These are phyloP conservation scores for Lasiosphaeris hirsuta DNA, from an alignment of 495 filamentous ascomycete species.

Conservation along the genomic window DNA sequence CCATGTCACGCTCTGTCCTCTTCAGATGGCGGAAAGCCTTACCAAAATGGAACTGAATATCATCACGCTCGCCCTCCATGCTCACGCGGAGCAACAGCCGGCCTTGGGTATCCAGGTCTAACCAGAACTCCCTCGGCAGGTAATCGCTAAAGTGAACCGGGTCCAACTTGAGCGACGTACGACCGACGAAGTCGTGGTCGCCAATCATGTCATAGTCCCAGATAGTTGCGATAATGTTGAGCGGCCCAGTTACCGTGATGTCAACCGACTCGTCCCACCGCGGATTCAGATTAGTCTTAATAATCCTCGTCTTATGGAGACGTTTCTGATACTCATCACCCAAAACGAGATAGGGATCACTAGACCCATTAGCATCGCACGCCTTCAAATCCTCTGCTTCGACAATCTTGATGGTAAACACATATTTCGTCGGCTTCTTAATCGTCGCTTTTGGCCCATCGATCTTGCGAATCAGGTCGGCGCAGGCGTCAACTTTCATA, in stretches of 20 bases:
- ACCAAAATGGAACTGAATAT: slow-evolving; percentile 98
- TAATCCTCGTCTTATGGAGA: slow-evolving; percentile 89
- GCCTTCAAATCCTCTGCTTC: slow-evolving; percentile 98
- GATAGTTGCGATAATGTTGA: slow-evolving; percentile 94
- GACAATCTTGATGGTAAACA: slow-evolving; percentile 98
- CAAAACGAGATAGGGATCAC: slow-evolving; percentile 96
- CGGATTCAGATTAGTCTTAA: slow-evolving; percentile 88
- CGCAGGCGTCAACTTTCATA: slow-evolving; percentile 91
- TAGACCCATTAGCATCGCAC: slow-evolving; percentile 89
- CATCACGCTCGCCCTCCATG: slow-evolving; percentile 98
- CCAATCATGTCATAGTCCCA: slow-evolving; percentile 99
- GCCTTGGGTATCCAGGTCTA: slow-evolving; percentile 95
- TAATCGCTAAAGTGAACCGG: slow-evolving; percentile 95
- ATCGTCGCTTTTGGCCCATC: slow-evolving; percentile 47
- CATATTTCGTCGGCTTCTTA: slow-evolving; percentile 73
- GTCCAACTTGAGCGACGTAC: slow-evolving; percentile 92
- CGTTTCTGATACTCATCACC: slow-evolving; percentile 97
- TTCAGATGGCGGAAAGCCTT: slow-evolving; percentile 95
- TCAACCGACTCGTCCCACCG: slow-evolving; percentile 98
- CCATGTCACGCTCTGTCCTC: slow-evolving; percentile 96
- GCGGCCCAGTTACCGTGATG: slow-evolving; percentile 84
- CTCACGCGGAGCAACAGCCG: slow-evolving; percentile 83
- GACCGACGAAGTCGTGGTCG: slow-evolving; percentile 95
- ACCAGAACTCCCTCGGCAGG: slow-evolving; percentile 91
- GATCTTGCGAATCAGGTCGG: slow-evolving; percentile 69